Base-by-base conservation (phyloP, 768 basidiomycete species). In the Antrodiella citrinella region DNA sequence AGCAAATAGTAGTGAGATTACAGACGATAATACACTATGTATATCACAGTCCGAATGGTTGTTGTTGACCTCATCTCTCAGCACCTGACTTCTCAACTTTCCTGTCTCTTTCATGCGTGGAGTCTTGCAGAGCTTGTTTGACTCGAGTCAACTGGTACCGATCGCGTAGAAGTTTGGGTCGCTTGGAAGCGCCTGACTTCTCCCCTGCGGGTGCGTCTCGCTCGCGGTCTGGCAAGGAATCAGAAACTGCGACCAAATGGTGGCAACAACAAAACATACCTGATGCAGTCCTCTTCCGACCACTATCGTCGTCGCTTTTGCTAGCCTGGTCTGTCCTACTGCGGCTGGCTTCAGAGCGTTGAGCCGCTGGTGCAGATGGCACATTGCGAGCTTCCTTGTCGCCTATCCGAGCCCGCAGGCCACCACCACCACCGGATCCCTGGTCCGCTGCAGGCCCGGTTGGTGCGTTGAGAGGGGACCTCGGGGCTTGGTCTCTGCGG, bases 221-320 rank as follows among this genome's bases (percentile, higher is more conserved):
- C 10, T 44, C 25, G 13, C 38, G 44, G 19, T 13, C 30, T 35
- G 15, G 7, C 30, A 35, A 35, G 30, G 7, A 35, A 35, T 39
- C 47, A 21, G 35, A 21, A 47, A 2, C 15, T 44, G 7, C 19
- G 18, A 5, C 13, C 19, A 21, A 4, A 50, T 21, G n/a, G 43
- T 12, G 40, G 13, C 39, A 52, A 23, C 19, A 7, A n/a, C 20
- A 4, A 62, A n/a, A 57, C 77, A 56, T 67, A 86, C 87, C 88
- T 62, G 83, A 78, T 26, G 72, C 65, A 20, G 81, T 78, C 49
- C 87, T 76, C 67, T 91, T 91, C 60, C 84, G 71, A 51, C 62
- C 71, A 39, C 67, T 69, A 53, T 86, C 84, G 23, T 84, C 83
- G 15, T 87, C 84, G 9, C 86, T 82, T 47, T 54, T 30, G 10